Evolutionary conservation across 768 basidiomycete genomes (phyloP).

Genomic region (Tulasnella calospora): DNA sequence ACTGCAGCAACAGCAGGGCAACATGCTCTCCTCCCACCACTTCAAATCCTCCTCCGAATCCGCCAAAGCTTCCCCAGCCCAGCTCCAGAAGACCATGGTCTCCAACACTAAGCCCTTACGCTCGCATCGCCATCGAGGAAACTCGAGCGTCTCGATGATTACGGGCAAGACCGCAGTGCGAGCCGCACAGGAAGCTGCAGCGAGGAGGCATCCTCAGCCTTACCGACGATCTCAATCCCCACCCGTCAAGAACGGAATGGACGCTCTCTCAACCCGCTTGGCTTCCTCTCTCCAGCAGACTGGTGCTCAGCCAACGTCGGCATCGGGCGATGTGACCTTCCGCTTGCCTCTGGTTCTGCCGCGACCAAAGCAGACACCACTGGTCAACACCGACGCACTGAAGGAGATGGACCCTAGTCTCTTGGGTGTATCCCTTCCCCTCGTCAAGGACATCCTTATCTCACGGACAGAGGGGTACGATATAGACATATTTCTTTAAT

Average conservation of each 20-base stretch:
- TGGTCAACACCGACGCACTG: conserved; percentile 44
- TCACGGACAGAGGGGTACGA: conserved; percentile 46
- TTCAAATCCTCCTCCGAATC: background rate
- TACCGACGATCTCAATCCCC: conserved; percentile 2
- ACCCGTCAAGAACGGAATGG: conserved; percentile 5
- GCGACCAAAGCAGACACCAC: conserved; percentile 23
- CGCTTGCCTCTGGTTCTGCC: conserved; percentile 13
- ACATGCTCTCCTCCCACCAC: background rate
- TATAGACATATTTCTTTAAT: background rate
- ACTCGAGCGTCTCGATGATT: conserved; percentile 17
- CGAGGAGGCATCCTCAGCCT: background rate
- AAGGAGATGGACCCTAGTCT: conserved; percentile 52
- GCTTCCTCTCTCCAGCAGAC: background rate
- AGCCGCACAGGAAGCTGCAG: conserved; percentile 5
- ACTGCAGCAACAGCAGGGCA: conserved; percentile 1
- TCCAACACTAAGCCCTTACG: background rate
- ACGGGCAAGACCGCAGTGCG: conserved; percentile 20
- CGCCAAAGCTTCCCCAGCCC: background rate
- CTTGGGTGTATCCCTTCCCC: conserved; percentile 54
- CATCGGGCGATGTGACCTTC: conserved; percentile 19
- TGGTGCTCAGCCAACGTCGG: background rate
- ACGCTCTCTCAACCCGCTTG: background rate
- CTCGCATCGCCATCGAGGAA: conserved; percentile 6
- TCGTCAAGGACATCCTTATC: conserved; percentile 52
- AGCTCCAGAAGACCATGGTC: background rate